Conservation (phyloP, 495 filamentous ascomycete species). For the Jackrogersella multiformis region DNA sequence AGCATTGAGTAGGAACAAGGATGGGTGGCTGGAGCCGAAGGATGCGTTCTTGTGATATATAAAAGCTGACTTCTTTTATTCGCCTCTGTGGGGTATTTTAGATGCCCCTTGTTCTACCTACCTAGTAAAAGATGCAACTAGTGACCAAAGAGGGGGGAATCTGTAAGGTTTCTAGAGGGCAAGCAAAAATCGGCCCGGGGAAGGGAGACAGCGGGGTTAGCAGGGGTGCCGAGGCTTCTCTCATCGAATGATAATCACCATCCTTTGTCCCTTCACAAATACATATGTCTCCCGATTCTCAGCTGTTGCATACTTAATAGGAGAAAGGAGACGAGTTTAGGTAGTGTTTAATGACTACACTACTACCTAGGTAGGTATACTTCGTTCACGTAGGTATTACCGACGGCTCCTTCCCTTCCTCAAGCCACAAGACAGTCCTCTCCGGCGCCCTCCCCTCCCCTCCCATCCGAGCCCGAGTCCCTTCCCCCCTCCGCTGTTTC, state of each 20-base stretch:
- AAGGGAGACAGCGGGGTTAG: background rate
- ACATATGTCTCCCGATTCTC: background rate
- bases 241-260: conserved; percentile 8
- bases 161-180: background rate
- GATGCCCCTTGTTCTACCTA: background rate
- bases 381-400: too few species aligned
- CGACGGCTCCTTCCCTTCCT: too few species aligned
- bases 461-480: too few species aligned
- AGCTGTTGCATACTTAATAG: background rate
- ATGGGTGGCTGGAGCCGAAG: background rate
- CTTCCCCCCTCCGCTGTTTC: too few species aligned
- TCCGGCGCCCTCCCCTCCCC: too few species aligned
- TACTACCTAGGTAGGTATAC: too few species aligned
- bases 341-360: too few species aligned
- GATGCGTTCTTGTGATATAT: background rate
- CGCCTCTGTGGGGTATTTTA: background rate
- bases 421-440: too few species aligned
- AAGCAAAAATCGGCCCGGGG: background rate
- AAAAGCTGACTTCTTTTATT: background rate
- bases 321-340: background rate
- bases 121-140: background rate
- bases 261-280: background rate
- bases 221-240: conserved; percentile 8
- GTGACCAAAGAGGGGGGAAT: background rate
- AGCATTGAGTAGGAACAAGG: background rate